A percentile compares a stretch with the other conserved stretches of the same genome.
Conservation (phyloP, 139 green algal genomes). For the Coelastrella sp. region DNA sequence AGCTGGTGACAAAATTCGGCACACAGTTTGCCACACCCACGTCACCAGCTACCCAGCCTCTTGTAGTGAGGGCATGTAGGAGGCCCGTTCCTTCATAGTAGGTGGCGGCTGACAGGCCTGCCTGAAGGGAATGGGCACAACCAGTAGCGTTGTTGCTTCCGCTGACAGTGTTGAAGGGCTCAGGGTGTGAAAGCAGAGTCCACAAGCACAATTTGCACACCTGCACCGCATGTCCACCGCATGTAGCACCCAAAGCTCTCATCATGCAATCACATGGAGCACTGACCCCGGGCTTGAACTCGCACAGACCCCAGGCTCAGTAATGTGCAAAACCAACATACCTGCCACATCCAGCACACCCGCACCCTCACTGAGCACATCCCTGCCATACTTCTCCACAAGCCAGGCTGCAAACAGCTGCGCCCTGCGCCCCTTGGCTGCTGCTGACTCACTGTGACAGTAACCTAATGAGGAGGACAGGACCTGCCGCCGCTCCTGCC, state of each 20-base stretch:
- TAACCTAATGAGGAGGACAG: slow-evolving; percentile 39
- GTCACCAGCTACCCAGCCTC: too few species aligned
- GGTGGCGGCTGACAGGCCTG: too few species aligned
- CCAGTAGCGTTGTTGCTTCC: too few species aligned
- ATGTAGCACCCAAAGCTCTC: not conserved
- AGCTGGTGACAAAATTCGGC: too few species aligned
- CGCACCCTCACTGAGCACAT: slow-evolving; percentile 57
- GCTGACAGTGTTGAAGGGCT: too few species aligned
- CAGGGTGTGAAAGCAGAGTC: too few species aligned
- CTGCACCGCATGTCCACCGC: not conserved
- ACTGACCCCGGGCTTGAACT: too few species aligned
- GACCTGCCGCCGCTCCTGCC: slow-evolving; percentile 42
- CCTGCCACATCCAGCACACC: slow-evolving; percentile 84
- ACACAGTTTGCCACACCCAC: too few species aligned
- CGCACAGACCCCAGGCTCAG: not conserved
- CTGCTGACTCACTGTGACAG: slow-evolving; percentile 37
- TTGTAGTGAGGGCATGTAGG: too few species aligned
- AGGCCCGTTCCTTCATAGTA: too few species aligned
- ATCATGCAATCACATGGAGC: not conserved
- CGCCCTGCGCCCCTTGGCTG: slow-evolving; percentile 62
- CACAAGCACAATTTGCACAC: not conserved
- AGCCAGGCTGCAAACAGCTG: slow-evolving; percentile 72
- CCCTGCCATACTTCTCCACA: slow-evolving; percentile 62
- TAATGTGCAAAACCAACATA: slow-evolving; percentile 2
- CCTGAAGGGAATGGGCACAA: too few species aligned